Conservation (phyloP, 2,329 filamentous ascomycete genomes). For the Epicoccum nigrum region DNA sequence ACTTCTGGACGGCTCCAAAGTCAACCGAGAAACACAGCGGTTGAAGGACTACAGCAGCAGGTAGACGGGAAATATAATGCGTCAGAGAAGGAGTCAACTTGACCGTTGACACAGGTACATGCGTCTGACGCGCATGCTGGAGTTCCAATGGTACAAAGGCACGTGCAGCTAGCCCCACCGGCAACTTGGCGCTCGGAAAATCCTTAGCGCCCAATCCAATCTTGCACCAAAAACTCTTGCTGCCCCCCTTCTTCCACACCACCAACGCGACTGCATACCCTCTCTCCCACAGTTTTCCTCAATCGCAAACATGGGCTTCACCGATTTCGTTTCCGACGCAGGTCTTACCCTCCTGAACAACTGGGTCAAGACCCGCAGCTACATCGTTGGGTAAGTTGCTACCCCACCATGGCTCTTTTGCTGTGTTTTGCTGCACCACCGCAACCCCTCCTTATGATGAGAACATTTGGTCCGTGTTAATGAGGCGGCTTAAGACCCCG, state of each 20-base stretch:
- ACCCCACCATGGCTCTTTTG: conserved; percentile 32
- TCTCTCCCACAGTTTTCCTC: conserved; percentile 18
- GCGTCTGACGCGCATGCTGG: not conserved
- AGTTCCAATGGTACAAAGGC: conserved; percentile 8
- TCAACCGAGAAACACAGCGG: not conserved
- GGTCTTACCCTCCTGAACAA: conserved; percentile 72
- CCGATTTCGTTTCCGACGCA: conserved; percentile 69
- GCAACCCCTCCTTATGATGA: conserved; percentile 67
- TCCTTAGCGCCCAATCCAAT: conserved; percentile 26
- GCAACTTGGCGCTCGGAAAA: conserved; percentile 8
- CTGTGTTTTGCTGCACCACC: conserved; percentile 28
- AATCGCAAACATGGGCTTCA: conserved; percentile 68
- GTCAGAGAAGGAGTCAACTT: not conserved
- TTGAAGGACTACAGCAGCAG: not conserved
- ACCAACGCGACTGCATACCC: conserved; percentile 21
- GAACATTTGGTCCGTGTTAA: conserved; percentile 94
- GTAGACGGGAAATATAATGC: not conserved
- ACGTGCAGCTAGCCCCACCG: conserved; percentile 19
- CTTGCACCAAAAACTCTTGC: conserved; percentile 30
- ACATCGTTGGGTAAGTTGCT: conserved; percentile 78
- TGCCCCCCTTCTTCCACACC: conserved; percentile 22
- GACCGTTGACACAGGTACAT: not conserved
- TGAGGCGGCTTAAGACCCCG: conserved; percentile 92
- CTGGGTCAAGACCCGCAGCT: conserved; percentile 77
- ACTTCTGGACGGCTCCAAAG: not conserved